phyloP scores from a whole-genome alignment of 257 asterid species.

The Verbena officinalis region DNA sequence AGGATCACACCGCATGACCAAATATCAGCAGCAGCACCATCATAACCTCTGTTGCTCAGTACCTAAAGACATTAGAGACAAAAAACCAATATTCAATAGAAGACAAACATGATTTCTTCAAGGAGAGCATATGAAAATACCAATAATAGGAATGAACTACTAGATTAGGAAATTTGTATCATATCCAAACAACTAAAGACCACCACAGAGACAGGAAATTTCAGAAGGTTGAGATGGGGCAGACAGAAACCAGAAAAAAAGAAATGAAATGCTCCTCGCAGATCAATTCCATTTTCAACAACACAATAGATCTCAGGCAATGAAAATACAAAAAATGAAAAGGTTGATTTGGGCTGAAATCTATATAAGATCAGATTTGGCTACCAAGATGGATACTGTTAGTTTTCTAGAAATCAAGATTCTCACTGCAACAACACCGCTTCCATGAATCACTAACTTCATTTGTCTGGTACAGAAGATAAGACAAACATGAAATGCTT shows the following conservation, averaged over 20 bases:
- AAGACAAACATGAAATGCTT: constrained; percentile 4
- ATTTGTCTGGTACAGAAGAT: no score
- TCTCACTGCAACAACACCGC: not conserved
- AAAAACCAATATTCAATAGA: constrained; percentile 29
- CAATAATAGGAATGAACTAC: constrained; percentile 1
- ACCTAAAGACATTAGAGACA: constrained; percentile 53
- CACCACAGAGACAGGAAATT: not conserved
- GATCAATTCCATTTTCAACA: not conserved
- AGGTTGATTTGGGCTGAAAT: no score
- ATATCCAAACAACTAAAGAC: constrained; percentile 27
- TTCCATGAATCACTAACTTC: constrained; percentile 4
- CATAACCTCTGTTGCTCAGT: constrained; percentile 77
- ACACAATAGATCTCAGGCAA: constrained; percentile 4
- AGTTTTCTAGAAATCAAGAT: not conserved
- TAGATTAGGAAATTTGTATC: not conserved
- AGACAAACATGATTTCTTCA: constrained; percentile 21
- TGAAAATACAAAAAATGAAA: not conserved
- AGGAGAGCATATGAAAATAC: constrained; percentile 10
- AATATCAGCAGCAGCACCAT: constrained; percentile 96
- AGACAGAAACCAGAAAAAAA: not conserved
- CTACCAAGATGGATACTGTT: no score
- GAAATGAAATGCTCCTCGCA: constrained; percentile 5
- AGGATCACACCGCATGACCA: constrained; percentile 99
- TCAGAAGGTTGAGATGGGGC: not conserved
- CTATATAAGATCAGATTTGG: no score